Base-by-base conservation (phyloP, 2,329 filamentous ascomycete species). In the Alternaria brassicicola region DNA sequence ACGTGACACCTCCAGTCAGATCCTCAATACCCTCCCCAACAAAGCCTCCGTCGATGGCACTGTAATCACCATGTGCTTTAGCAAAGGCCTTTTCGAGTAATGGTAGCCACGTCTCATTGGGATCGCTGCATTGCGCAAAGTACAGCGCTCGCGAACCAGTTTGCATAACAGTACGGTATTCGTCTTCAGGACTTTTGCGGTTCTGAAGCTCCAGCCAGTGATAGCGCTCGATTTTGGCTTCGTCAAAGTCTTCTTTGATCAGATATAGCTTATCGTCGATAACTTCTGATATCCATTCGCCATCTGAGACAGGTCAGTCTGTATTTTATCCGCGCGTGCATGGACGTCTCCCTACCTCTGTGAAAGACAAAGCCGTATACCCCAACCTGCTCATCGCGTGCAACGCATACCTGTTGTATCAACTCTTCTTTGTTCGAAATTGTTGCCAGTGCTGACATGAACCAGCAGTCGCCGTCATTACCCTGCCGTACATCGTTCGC, bases 251-350 rank as follows among this genome's bases (percentile, higher is more conserved):
- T 4, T 91, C 89, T 2, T 90, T 91, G 59, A 89, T 91, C 17
- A 96, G 84, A 74, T 91, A 96, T 3, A 97, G 83, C 78, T 96
- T 96, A 76, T 97, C 93, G 71, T 97, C 93, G 58, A 97, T 88
- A 61, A 97, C 93, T 57, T 91, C 93, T 67, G 93, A 92, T 55
- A 94, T 90, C 93, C 92, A 97, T 77, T 95, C 91, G 52, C 92
- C 92, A 66, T 94, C 91, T 85, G 64, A 46, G 45, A 47, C 13
- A 54, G 15, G 60, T 76, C 42, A 76, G 73, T 61, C 1, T 47
- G 19, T 23, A n/a, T 41, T 30, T 48, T 52, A 50, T 56, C 47
- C 49, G 45, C 6, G 35, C 48, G 12, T 33, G 52, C 25, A 19
- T 39, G 26, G 12, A 6, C 46, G 52, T 42, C 33, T 35, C 31